These are phyloP conservation scores for Galerina marginata DNA, from an alignment of 768 basidiomycete genomes.

Conservation along the genomic window DNA sequence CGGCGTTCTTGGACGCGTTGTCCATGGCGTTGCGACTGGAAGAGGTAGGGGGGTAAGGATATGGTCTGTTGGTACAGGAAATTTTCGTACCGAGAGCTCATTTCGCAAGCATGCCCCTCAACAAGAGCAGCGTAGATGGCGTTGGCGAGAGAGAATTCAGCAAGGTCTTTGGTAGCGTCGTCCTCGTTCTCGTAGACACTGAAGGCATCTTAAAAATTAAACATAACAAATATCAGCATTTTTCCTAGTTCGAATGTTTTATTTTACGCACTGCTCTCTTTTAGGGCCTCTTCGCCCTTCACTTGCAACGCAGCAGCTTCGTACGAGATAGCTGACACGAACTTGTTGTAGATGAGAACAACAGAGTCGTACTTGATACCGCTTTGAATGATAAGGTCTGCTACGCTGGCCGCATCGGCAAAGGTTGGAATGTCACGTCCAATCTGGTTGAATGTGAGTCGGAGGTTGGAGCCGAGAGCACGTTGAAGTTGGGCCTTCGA, in stretches of 20 bases:
- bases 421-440: constrained; percentile 98
- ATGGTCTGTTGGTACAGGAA: neutral
- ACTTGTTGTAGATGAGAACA: constrained; percentile 81
- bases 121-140: constrained; percentile 93
- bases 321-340: constrained; percentile 90
- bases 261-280: constrained; percentile 71
- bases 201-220: constrained; percentile 72
- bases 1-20: constrained; percentile 98
- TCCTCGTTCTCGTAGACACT: constrained; percentile 98
- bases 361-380: constrained; percentile 88
- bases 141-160: constrained; percentile 96
- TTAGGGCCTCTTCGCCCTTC: constrained; percentile 80
- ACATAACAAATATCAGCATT: neutral
- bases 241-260: neutral
- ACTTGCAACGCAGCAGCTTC: constrained; percentile 79
- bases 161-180: constrained; percentile 89
- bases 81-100: constrained; percentile 75
- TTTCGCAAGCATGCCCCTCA: constrained; percentile 95
- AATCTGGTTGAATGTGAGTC: constrained; percentile 95
- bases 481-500: constrained; percentile 91
- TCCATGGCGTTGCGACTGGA: constrained; percentile 97
- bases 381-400: constrained; percentile 88
- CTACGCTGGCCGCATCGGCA: constrained; percentile 91
- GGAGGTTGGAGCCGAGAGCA: constrained; percentile 63
- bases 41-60: constrained; percentile 8